These are phyloP conservation scores for Coprinellus micaceus DNA, from an alignment of 768 basidiomycete genomes.

Conservation along the genomic window DNA sequence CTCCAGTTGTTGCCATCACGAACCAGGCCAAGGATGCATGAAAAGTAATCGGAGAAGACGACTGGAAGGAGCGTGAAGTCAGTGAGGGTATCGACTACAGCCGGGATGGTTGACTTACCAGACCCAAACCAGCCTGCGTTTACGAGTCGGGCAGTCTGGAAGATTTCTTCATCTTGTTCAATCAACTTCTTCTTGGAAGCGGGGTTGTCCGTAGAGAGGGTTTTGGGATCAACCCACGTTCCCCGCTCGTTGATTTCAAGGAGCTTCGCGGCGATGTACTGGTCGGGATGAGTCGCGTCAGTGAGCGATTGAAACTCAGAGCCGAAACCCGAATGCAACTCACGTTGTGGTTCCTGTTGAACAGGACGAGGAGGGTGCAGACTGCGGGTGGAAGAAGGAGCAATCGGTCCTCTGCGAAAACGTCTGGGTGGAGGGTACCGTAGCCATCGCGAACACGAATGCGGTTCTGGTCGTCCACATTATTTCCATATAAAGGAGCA, in stretches of 20 bases:
- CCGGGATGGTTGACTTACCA: constrained; percentile 24
- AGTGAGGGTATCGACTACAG: constrained; percentile 6
- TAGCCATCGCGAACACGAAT: constrained; percentile 58
- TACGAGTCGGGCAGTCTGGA: constrained; percentile 74
- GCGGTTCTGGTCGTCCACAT: constrained; percentile 54
- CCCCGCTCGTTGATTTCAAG: constrained; percentile 79
- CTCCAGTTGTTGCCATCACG: constrained; percentile 75
- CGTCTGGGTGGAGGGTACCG: constrained; percentile 64
- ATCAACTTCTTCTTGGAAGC: constrained; percentile 32
- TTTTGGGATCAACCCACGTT: constrained; percentile 54
- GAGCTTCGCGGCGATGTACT: constrained; percentile 79
- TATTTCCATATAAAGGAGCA: constrained; percentile 76
- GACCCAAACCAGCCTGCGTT: constrained; percentile 80
- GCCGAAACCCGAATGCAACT: constrained; percentile 20
- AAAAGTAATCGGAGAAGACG: constrained; percentile 84
- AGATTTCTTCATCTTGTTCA: constrained; percentile 73
- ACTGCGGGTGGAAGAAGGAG: constrained; percentile 77
- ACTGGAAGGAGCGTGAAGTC: constrained; percentile 23
- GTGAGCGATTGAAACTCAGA: not conserved
- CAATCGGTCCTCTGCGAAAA: constrained; percentile 76
- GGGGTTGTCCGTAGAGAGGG: constrained; percentile 35
- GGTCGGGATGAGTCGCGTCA: not conserved
- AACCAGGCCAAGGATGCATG: constrained; percentile 73
- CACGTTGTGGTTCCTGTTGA: constrained; percentile 88
- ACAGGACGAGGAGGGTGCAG: constrained; percentile 74